These are phyloP conservation scores for Neonectria hederae DNA, from an alignment of 2,329 filamentous ascomycete species.

Conservation along the genomic window DNA sequence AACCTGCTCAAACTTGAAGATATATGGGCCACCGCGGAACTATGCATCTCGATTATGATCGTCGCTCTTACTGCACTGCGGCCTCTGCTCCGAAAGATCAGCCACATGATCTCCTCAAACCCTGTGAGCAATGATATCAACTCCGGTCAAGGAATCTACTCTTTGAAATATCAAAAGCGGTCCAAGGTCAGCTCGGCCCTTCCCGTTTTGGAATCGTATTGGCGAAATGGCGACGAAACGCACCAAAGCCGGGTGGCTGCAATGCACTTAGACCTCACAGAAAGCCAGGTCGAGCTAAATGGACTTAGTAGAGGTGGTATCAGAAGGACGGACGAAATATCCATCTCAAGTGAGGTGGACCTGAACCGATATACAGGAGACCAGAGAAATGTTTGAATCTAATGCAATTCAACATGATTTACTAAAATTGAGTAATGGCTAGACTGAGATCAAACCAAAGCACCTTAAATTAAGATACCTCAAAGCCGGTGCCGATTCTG, in stretches of 20 bases:
- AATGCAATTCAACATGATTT: no score
- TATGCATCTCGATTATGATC: slow-evolving; percentile 30
- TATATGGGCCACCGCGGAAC: slow-evolving; percentile 28
- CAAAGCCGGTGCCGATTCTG: no score
- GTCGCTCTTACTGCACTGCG: slow-evolving; percentile 25
- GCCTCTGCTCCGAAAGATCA: slow-evolving; percentile 21
- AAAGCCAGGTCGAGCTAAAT: slow-evolving; percentile 21
- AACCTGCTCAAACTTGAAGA: neutral
- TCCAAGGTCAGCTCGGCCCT: neutral
- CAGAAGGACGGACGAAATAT: slow-evolving; percentile 24
- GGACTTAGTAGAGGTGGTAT: neutral
- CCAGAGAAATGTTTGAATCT: no score
- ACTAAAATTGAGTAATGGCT: no score
- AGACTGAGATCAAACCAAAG: no score
- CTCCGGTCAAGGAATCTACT: neutral
- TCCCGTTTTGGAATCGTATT: slow-evolving; percentile 1
- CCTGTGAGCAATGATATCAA: neutral
- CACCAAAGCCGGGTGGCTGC: neutral
- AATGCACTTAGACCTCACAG: neutral
- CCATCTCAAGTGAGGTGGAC: slow-evolving; percentile 12
- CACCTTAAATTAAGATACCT: no score
- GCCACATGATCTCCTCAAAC: slow-evolving; percentile 8
- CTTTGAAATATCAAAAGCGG: neutral
- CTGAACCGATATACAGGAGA: no score
- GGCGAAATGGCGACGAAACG: slow-evolving; percentile 1